These are phyloP conservation scores for Aspergillus ostianus DNA, from an alignment of 495 filamentous ascomycete genomes.

Conservation along the genomic window DNA sequence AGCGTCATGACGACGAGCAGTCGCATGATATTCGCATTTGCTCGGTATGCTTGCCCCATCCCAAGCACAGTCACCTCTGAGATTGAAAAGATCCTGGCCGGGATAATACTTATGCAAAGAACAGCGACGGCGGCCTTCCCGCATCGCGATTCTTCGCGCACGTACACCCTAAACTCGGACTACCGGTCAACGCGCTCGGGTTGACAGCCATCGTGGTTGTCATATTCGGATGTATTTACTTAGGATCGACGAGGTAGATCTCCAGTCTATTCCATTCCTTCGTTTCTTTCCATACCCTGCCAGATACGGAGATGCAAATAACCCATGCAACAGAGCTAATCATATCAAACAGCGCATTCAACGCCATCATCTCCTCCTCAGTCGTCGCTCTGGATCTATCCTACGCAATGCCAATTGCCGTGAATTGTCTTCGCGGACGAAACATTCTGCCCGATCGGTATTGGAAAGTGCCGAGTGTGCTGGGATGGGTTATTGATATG, in stretches of 20 bases:
- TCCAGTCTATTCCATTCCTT: background rate
- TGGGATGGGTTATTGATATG: constrained; percentile 64
- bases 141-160: constrained; percentile 58
- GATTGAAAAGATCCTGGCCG: background rate
- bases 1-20: constrained; percentile 71
- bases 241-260: constrained; percentile 59
- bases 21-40: constrained; percentile 73
- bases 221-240: constrained; percentile 67
- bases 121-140: constrained; percentile 65
- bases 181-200: constrained; percentile 66
- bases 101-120: background rate
- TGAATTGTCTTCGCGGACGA: constrained; percentile 62
- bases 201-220: constrained; percentile 61
- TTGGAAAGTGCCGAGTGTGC: constrained; percentile 53
- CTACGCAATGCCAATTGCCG: constrained; percentile 67
- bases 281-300: too few species aligned
- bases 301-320: too few species aligned
- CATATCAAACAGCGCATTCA: constrained; percentile 38
- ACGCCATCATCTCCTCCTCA: constrained; percentile 66
- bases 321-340: background rate
- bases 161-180: constrained; percentile 58
- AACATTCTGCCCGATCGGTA: constrained; percentile 57
- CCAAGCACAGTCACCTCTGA: too few species aligned
- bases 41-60: constrained; percentile 28
- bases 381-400: constrained; percentile 67